These are phyloP conservation scores for Dinochytrium kinnereticum DNA, from an alignment of 371 early-diverging fungal genomes.

Conservation along the genomic window DNA sequence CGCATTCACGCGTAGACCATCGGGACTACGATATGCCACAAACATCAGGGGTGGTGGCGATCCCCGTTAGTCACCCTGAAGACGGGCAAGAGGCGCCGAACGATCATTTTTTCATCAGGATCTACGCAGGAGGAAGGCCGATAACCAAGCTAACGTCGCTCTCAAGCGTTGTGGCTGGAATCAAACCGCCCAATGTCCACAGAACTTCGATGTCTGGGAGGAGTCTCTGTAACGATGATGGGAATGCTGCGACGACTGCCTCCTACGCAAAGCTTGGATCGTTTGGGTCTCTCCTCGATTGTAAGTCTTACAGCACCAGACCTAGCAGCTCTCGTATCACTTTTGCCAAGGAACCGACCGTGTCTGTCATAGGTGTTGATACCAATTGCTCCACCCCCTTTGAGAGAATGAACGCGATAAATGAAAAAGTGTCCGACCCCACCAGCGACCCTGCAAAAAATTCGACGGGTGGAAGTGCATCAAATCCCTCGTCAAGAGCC, in stretches of 20 bases:
- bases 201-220: not conserved
- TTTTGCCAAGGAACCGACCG: slow-evolving; percentile 19
- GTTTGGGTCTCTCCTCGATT: not conserved
- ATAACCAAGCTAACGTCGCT: slow-evolving; percentile 1
- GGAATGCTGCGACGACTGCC: not conserved
- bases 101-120: not conserved
- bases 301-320: not conserved
- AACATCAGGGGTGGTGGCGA: not conserved
- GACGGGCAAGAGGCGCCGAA: not conserved
- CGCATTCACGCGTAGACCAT: not conserved
- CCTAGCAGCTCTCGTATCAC: slow-evolving; percentile 10
- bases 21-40: not conserved
- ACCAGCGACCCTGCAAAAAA: not conserved
- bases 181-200: slow-evolving; percentile 7
- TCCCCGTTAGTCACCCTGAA: not conserved
- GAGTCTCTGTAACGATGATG: too few species aligned
- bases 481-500: not conserved
- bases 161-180: not conserved
- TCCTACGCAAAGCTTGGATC: not conserved
- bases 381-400: slow-evolving; percentile 13
- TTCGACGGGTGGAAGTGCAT: not conserved
- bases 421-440: not conserved
- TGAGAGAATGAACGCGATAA: slow-evolving; percentile 1
- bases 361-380: slow-evolving; percentile 19
- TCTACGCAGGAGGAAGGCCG: slow-evolving; percentile 4